Evolutionary conservation across 768 basidiomycete genomes (phyloP).

Genomic region (Porpolomopsis calyptriformis): DNA sequence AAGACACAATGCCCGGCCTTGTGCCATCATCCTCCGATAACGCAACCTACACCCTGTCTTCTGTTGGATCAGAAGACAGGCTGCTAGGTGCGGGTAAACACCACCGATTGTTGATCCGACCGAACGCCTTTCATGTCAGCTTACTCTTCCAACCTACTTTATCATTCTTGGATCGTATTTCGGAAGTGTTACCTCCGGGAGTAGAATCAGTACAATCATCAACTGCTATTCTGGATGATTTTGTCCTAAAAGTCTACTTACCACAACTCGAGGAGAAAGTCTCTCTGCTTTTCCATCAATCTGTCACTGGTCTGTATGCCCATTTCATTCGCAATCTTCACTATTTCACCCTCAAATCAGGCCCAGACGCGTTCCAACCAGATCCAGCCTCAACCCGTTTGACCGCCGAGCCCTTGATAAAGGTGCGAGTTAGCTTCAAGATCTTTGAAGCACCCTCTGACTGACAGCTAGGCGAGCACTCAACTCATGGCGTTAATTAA

Average conservation of each 20-base stretch:
- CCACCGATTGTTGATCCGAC: slow-evolving; percentile 76
- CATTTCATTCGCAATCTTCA: slow-evolving; percentile 4
- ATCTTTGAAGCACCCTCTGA: neutral
- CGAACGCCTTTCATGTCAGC: slow-evolving; percentile 91
- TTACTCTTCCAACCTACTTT: slow-evolving; percentile 92
- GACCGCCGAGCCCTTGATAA: slow-evolving; percentile 66
- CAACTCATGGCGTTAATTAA: slow-evolving; percentile 85
- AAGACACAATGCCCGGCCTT: slow-evolving; percentile 89
- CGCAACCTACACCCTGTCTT: slow-evolving; percentile 50
- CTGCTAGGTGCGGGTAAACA: slow-evolving; percentile 62
- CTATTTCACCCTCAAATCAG: slow-evolving; percentile 24
- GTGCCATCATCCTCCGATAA: slow-evolving; percentile 62
- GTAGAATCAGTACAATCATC: slow-evolving; percentile 55
- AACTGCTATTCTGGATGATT: slow-evolving; percentile 76
- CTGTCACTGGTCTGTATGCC: slow-evolving; percentile 52
- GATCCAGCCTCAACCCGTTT: slow-evolving; percentile 59
- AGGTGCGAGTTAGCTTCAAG: slow-evolving; percentile 37
- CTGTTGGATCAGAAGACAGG: slow-evolving; percentile 62
- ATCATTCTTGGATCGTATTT: slow-evolving; percentile 66
- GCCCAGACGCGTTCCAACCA: slow-evolving; percentile 78
- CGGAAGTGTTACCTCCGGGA: slow-evolving; percentile 63
- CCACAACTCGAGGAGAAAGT: slow-evolving; percentile 95
- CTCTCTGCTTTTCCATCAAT: slow-evolving; percentile 73
- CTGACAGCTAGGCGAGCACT: slow-evolving; percentile 54
- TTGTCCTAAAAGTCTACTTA: slow-evolving; percentile 84